Evolutionary conservation across 108 stramenopile genomes (phyloP).

Genomic region (Pseudonitzschia multiseries): DNA sequence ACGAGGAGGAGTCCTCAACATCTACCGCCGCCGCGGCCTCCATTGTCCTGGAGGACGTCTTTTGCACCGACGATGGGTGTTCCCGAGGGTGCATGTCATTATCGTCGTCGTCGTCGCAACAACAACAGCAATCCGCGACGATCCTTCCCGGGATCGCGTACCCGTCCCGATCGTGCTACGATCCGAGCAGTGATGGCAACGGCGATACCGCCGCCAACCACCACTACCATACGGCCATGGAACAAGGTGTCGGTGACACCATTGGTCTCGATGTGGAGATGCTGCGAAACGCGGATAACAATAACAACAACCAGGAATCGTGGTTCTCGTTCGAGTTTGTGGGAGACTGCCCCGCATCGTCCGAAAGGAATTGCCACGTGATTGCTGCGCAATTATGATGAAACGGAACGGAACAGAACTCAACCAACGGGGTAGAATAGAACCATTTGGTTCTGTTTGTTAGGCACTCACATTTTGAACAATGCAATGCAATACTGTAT

Average conservation of each 20-base stretch:
- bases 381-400: not conserved
- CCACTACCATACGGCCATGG: too few relatives aligned
- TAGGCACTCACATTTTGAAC: too few relatives aligned
- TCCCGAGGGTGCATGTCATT: not conserved
- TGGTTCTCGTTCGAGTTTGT: conserved; percentile 6
- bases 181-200: not conserved
- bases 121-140: too few relatives aligned
- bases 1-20: too few relatives aligned
- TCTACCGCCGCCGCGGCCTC: not conserved
- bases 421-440: too few relatives aligned
- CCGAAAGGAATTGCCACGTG: not conserved
- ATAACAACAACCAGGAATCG: not conserved
- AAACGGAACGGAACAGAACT: not conserved
- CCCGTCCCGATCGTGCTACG: not conserved
- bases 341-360: not conserved
- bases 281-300: not conserved
- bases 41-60: not conserved
- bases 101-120: too few relatives aligned
- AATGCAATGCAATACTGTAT: too few relatives aligned
- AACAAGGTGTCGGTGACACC: too few relatives aligned
- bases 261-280: too few relatives aligned
- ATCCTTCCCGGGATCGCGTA: not conserved
- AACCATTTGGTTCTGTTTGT: too few relatives aligned
- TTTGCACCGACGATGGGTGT: conserved; percentile 4
- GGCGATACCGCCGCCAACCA: too few relatives aligned